Conservation (phyloP, 2,329 filamentous ascomycete species). For the Claviceps capensis region DNA sequence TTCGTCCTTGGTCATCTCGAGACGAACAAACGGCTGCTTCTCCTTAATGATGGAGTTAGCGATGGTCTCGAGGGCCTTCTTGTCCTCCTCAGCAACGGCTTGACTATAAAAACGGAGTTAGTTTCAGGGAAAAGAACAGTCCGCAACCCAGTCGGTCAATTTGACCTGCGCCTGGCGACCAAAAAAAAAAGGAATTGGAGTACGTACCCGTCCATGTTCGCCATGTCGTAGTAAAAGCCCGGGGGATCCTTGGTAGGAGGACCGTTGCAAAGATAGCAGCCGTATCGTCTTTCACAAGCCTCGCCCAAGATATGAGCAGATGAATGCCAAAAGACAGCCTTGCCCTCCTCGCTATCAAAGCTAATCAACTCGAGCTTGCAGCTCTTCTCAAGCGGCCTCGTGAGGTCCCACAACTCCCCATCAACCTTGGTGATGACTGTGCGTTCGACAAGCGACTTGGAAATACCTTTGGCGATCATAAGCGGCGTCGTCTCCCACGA, state of each 20-base stretch:
- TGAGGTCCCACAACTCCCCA: conserved; percentile 81
- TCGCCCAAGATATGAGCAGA: conserved; percentile 94
- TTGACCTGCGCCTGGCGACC: not conserved
- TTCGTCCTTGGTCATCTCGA: conserved; percentile 81
- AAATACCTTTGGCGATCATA: conserved; percentile 64
- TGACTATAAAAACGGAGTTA: conserved; percentile 41
- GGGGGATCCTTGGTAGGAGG: conserved; percentile 65
- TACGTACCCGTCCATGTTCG: conserved; percentile 31
- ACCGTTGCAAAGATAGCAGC: conserved; percentile 85
- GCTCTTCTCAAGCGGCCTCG: conserved; percentile 76
- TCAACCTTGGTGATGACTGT: conserved; percentile 79
- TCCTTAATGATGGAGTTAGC: conserved; percentile 83
- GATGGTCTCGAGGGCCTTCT: conserved; percentile 70
- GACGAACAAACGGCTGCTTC: conserved; percentile 86
- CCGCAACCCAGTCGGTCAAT: not conserved
- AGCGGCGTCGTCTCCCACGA: conserved; percentile 87
- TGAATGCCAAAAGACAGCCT: conserved; percentile 96
- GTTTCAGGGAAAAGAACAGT: no score
- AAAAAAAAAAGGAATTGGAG: not conserved
- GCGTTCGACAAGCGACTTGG: conserved; percentile 72
- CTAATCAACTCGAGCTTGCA: conserved; percentile 74
- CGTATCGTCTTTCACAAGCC: conserved; percentile 78
- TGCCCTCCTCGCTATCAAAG: conserved; percentile 53
- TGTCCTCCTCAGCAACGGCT: conserved; percentile 62
- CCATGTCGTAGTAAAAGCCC: conserved; percentile 98